These are phyloP conservation scores for Aphanomyces astaci DNA, from an alignment of 352 stramenopile genomes.

Conservation along the genomic window DNA sequence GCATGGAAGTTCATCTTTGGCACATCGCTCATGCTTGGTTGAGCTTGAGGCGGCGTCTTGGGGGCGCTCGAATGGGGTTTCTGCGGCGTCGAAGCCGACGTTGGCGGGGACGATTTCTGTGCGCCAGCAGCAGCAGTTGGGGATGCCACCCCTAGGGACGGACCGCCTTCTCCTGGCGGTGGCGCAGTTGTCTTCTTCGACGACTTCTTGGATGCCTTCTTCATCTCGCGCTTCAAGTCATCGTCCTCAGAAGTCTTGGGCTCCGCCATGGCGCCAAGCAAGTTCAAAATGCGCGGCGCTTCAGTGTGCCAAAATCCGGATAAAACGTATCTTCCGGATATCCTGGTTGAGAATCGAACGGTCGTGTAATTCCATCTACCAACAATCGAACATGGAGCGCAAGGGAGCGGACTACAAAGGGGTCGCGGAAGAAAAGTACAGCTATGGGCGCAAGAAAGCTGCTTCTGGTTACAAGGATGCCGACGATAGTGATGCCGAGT, in stretches of 20 bases:
- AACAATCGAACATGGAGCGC: too few species aligned
- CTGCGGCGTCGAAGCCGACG: not conserved
- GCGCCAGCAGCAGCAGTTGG: not conserved
- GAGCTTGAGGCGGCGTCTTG: not conserved
- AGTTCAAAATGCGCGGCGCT: not conserved
- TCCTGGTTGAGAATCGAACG: not conserved
- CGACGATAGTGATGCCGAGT: conserved; percentile 9
- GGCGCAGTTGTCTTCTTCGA: conserved; percentile 7
- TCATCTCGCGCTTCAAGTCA: conserved; percentile 5
- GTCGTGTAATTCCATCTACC: not conserved
- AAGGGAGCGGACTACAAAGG: conserved; percentile 9
- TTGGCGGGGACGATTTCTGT: not conserved
- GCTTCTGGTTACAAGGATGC: conserved; percentile 6
- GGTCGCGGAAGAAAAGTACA: not conserved
- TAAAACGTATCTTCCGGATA: not conserved
- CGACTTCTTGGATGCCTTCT: conserved; percentile 17
- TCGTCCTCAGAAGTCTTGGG: conserved; percentile 17
- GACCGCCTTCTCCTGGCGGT: not conserved
- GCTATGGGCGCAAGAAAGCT: conserved; percentile 7
- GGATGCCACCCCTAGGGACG: not conserved
- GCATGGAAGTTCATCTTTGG: conserved; percentile 18
- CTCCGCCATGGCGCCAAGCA: conserved; percentile 8
- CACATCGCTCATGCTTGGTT: conserved; percentile 8
- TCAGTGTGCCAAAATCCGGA: not conserved
- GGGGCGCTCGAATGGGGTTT: not conserved